Percentiles rank a stretch among this genome's conserved stretches.
phyloP scores from a whole-genome alignment of 1,284 basidiomycete genomes.

The Agroathelia rolfsii region DNA sequence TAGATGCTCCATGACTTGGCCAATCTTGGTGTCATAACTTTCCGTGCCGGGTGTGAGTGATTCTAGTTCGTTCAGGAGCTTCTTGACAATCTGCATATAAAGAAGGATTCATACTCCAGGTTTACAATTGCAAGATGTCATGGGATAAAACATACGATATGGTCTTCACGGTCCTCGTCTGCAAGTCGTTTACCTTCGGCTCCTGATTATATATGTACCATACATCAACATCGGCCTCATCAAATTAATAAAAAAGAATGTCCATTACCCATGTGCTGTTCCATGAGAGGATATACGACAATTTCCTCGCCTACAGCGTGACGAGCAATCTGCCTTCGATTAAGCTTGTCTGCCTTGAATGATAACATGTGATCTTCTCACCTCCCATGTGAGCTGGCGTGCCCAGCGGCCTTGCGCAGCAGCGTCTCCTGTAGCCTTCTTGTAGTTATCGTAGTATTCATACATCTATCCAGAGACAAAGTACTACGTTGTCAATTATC shows the following conservation, averaged over 20 bases:
- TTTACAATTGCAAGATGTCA: no score
- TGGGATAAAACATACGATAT: conserved; percentile 35
- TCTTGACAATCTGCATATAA: conserved; percentile 33
- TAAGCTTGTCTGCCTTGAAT: no score
- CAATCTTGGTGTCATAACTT: conserved; percentile 33
- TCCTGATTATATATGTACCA: no score
- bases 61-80: conserved; percentile 38
- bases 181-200: conserved; percentile 44
- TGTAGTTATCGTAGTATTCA: conserved; percentile 46
- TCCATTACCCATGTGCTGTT: conserved; percentile 44
- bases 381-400: conserved; percentile 49
- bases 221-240: no score
- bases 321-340: conserved; percentile 52
- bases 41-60: conserved; percentile 28
- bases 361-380: no score
- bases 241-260: no score
- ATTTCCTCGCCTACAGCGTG: conserved; percentile 61
- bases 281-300: conserved; percentile 59
- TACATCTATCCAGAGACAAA: no score
- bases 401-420: conserved; percentile 46
- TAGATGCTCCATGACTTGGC: conserved; percentile 36
- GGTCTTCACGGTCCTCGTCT: conserved; percentile 49
- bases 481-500: no score
- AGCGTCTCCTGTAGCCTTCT: conserved; percentile 30
- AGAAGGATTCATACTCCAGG: no score